A percentile compares a stretch with the other conserved stretches of the same genome.
Evolutionary conservation across 129 eudicot genomes (phyloP).

Genomic region (Oenanthe sinensis): DNA sequence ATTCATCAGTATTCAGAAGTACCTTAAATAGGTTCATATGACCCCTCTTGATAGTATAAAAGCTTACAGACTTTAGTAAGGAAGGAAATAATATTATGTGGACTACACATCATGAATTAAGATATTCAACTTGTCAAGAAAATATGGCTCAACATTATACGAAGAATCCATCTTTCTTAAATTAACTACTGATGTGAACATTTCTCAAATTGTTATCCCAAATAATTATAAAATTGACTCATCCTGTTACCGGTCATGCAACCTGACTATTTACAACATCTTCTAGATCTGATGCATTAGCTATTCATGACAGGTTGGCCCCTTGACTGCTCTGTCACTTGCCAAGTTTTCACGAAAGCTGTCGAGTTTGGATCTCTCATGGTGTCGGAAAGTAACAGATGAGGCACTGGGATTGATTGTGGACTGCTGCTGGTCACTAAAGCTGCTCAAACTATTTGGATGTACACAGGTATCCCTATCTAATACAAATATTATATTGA

Average conservation of each 20-base stretch:
- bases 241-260: not conserved
- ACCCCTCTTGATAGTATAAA: not conserved
- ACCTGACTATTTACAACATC: conserved; percentile 1
- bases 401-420: conserved; percentile 47
- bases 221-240: not conserved
- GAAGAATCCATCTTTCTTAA: not conserved
- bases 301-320: conserved; percentile 37
- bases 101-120: not conserved
- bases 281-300: not conserved
- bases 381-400: conserved; percentile 45
- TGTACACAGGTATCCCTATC: conserved; percentile 45
- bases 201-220: not conserved
- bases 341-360: conserved; percentile 42
- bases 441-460: conserved; percentile 52
- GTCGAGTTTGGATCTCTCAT: conserved; percentile 50
- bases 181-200: not conserved
- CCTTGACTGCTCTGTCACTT: conserved; percentile 43
- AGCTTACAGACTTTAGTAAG: not conserved
- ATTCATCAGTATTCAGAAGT: not conserved
- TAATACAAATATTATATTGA: not conserved
- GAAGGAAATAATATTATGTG: not conserved
- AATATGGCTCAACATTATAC: not conserved
- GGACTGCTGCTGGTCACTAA: conserved; percentile 44
- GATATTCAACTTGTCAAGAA: not conserved
- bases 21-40: not conserved